These are phyloP conservation scores for Phaeotremella skinneri DNA, from an alignment of 768 basidiomycete genomes.

Conservation along the genomic window DNA sequence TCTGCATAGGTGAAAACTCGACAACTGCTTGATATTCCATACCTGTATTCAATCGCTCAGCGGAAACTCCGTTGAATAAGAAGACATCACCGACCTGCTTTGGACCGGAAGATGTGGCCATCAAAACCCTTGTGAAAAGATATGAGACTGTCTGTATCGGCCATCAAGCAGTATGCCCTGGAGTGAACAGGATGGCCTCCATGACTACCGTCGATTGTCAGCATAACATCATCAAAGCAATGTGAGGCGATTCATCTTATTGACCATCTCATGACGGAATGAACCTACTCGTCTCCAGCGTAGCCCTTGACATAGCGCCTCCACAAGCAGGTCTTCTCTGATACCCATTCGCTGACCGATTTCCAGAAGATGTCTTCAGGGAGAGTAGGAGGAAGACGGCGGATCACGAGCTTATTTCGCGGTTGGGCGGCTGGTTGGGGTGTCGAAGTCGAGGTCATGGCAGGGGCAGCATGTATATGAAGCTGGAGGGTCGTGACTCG, in stretches of 20 bases:
- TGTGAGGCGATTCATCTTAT: neutral
- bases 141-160: conserved; percentile 66
- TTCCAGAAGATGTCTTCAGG: conserved; percentile 94
- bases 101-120: conserved; percentile 87
- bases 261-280: neutral
- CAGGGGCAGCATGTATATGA: neutral
- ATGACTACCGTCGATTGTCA: conserved; percentile 55
- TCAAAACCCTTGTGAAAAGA: conserved; percentile 80
- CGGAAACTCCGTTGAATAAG: neutral
- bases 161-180: conserved; percentile 89
- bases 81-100: conserved; percentile 65
- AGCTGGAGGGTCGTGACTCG: neutral
- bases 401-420: conserved; percentile 70
- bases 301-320: conserved; percentile 43
- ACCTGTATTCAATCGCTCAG: conserved; percentile 56
- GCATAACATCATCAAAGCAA: conserved; percentile 2
- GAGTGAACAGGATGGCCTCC: conserved; percentile 83
- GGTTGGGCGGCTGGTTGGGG: neutral
- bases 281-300: conserved; percentile 36
- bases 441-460: neutral
- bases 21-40: conserved; percentile 84
- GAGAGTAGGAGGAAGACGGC: conserved; percentile 83
- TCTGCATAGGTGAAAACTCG: conserved; percentile 91
- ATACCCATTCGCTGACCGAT: conserved; percentile 79
- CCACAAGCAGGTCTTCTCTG: conserved; percentile 58